A percentile compares a stretch with the other conserved stretches of the same genome.
phyloP scores from a whole-genome alignment of 495 filamentous ascomycete species.

The Penicillium canariense region DNA sequence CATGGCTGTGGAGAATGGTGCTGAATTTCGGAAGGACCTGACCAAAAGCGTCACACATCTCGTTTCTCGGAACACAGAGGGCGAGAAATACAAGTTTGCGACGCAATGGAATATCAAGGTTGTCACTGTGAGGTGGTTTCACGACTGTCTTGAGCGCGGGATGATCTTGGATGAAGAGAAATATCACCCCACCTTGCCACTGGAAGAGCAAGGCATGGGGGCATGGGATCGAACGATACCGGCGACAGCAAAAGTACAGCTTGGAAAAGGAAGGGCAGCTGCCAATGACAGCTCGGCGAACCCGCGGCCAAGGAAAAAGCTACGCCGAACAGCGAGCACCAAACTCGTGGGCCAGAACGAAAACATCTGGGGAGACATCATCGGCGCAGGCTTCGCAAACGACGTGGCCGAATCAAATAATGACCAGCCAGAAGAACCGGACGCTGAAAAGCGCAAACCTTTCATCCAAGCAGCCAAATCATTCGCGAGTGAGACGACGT shows the following conservation, averaged over 20 bases:
- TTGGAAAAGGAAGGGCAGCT: constrained; percentile 5
- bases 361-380: constrained; percentile 84
- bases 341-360: constrained; percentile 76
- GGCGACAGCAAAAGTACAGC: constrained; percentile 31
- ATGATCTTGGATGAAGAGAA: constrained; percentile 84
- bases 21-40: constrained; percentile 78
- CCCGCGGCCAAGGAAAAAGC: constrained; percentile 53
- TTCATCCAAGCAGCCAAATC: constrained; percentile 39
- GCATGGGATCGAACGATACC: constrained; percentile 64
- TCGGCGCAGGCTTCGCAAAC: constrained; percentile 49
- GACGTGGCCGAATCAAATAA: constrained; percentile 29
- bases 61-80: constrained; percentile 72
- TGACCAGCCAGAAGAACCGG: constrained; percentile 33
- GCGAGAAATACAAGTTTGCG: constrained; percentile 86
- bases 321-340: constrained; percentile 76
- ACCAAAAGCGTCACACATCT: constrained; percentile 81
- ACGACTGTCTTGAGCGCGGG: constrained; percentile 82
- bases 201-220: constrained; percentile 67
- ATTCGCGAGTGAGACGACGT: constrained; percentile 42
- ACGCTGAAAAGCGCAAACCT: constrained; percentile 13
- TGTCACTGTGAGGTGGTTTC: constrained; percentile 80
- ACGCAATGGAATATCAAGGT: constrained; percentile 73
- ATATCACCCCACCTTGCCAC: constrained; percentile 71
- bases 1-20: constrained; percentile 65
- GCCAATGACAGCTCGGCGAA: constrained; percentile 26